These are phyloP conservation scores for Houttuynia cordata DNA, from an alignment of 164 flowering plant genomes.

Conservation along the genomic window DNA sequence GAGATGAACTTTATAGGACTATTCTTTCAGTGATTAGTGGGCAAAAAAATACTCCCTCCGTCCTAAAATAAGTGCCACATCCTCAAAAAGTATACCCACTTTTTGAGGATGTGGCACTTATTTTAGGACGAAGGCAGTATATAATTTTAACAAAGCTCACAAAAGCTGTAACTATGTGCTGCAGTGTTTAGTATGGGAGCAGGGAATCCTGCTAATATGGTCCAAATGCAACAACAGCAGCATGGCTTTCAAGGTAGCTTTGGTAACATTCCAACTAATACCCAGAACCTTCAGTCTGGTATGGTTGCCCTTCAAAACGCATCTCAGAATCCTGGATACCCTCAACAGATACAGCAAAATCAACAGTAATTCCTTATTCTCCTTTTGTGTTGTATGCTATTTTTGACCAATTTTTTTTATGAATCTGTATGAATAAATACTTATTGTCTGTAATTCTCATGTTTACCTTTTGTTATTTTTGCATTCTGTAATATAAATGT, in stretches of 20 bases:
- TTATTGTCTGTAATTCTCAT: background rate
- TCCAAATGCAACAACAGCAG: constrained; percentile 50
- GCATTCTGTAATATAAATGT: background rate
- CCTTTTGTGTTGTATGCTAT: background rate
- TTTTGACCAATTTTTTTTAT: background rate
- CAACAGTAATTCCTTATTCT: constrained; percentile 24
- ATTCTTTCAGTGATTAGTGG: too few species aligned
- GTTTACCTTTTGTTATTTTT: background rate
- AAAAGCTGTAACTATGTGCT: background rate
- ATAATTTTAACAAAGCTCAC: background rate
- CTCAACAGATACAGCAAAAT: constrained; percentile 69
- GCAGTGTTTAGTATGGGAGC: constrained; percentile 86
- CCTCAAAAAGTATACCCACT: too few species aligned
- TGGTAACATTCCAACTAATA: constrained; percentile 48
- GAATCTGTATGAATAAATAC: background rate
- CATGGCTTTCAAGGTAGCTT: constrained; percentile 53
- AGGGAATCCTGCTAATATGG: constrained; percentile 45
- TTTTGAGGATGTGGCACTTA: too few species aligned
- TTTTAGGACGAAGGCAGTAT: too few species aligned
- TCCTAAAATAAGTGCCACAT: too few species aligned
- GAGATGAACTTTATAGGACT: too few species aligned
- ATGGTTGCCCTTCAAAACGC: constrained; percentile 54
- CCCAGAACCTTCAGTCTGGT: constrained; percentile 59
- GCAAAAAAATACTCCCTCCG: too few species aligned
- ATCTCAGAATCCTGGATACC: constrained; percentile 50